Conservation (phyloP, 768 basidiomycete genomes). For the Boletus tylopilopsis region DNA sequence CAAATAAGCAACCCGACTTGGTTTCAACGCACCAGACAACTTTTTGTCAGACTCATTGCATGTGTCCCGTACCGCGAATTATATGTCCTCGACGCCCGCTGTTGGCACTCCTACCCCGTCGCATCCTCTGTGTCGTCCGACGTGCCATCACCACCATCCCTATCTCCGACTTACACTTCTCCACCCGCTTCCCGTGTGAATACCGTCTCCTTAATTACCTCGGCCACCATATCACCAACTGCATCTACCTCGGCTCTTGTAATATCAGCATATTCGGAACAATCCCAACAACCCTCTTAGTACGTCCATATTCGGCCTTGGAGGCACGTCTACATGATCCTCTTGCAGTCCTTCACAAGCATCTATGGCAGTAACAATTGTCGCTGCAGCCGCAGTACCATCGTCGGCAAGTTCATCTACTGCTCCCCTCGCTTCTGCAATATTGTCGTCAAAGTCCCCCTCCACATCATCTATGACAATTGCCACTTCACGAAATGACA, state of each 20-base stretch:
- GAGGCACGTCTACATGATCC: slow-evolving; percentile 12
- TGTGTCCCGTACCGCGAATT: slow-evolving; percentile 8
- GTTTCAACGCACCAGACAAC: background rate
- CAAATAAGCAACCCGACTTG: background rate
- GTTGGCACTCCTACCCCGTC: slow-evolving; percentile 10
- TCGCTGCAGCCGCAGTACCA: slow-evolving; percentile 5
- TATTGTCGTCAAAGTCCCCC: slow-evolving; percentile 5
- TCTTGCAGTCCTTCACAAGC: slow-evolving; percentile 11
- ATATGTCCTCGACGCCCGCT: slow-evolving; percentile 21
- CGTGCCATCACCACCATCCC: slow-evolving; percentile 6
- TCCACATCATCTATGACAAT: slow-evolving; percentile 15
- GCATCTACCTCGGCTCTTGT: slow-evolving; percentile 10
- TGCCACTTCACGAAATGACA: slow-evolving; percentile 12
- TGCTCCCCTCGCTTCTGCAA: slow-evolving; percentile 7
- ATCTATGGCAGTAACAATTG: slow-evolving; percentile 10
- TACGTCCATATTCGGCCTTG: slow-evolving; percentile 19
- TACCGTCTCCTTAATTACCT: slow-evolving; percentile 20
- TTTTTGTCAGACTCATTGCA: slow-evolving; percentile 4
- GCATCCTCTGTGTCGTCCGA: slow-evolving; percentile 7
- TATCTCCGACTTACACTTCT: slow-evolving; percentile 1
- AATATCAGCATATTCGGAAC: slow-evolving; percentile 8
- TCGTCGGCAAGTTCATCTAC: slow-evolving; percentile 14
- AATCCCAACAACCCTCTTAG: slow-evolving; percentile 15
- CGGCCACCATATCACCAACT: slow-evolving; percentile 20
- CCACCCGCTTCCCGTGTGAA: slow-evolving; percentile 10